Base-by-base conservation (phyloP, 192 early-diverging fungal genomes). In the Backusella sp. region DNA sequence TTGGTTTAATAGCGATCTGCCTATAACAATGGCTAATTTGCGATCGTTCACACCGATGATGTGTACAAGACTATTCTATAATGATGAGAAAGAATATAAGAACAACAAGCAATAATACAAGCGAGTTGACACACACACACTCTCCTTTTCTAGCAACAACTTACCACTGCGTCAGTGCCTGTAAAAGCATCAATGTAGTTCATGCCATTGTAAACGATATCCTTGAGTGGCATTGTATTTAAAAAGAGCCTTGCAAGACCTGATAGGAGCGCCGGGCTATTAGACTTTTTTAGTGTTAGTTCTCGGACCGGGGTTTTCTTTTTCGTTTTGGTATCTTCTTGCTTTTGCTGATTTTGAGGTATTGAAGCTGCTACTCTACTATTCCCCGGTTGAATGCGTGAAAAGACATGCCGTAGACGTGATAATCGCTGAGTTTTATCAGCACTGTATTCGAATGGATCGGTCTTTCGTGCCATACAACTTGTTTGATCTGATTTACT, bases 1-100 rank as follows among this genome's bases (percentile, higher is more conserved):
- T 83, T 99, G 97, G 59, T 91, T 87, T 76, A 94, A 95, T 65
- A 99, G 80, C 11, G 96, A 90, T 21, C 96, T 89, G 4, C 97
- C 97, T 8, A 97, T 81, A 1, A 96, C 84, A 26, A 98, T 81
- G 1, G 94, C 92, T 68, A 97, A 83, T 70, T 97, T 96, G 66
- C 96, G 87, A 79, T 99, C 95, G 3, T 88, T 90, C 0, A 93
- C 92, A 72, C 89, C 85, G 76, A 96, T 91, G 26, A 97, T 90
- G 9, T 83, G 83, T 36, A 86, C 85, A 34, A 97, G 84, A 32
- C 90, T 90, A 77, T 19, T 72, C 79, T 79, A 66, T 41, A 26
- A 73, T 21, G 23, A 69, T 26, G 9, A 62, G 4, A 8, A 28
- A 23, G 2, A 8, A 62, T 28, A 14, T 62, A 11, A 62, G 56